These are phyloP conservation scores for Ustilago hordei DNA, from an alignment of 1,284 basidiomycete genomes.

Conservation along the genomic window DNA sequence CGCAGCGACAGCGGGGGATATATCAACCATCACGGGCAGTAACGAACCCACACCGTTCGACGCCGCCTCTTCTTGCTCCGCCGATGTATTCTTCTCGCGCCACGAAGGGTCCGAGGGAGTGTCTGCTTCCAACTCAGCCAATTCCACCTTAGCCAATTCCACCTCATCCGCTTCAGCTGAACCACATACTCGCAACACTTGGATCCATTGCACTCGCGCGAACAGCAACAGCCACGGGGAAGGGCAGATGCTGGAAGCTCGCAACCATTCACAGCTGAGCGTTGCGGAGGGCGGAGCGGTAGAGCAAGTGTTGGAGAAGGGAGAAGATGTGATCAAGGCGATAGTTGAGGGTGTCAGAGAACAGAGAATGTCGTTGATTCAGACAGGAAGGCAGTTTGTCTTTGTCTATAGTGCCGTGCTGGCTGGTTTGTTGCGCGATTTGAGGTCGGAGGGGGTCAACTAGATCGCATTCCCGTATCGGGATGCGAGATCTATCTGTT, in stretches of 20 bases:
- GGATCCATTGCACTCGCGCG: constrained; percentile 15
- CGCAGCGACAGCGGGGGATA: constrained; percentile 16
- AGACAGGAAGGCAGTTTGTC: constrained; percentile 66
- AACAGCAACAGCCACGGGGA: not conserved
- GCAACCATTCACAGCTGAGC: constrained; percentile 8
- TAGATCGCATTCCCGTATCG: not conserved
- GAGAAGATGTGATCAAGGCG: constrained; percentile 43
- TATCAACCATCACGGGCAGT: constrained; percentile 38
- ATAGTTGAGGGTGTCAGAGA: constrained; percentile 57
- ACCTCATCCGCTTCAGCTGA: constrained; percentile 1
- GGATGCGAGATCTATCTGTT: too few relatives aligned
- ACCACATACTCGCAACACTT: constrained; percentile 18
- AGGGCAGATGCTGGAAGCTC: not conserved
- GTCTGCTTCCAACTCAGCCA: constrained; percentile 33
- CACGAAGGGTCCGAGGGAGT: constrained; percentile 8
- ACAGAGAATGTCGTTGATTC: constrained; percentile 67
- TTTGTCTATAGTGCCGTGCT: constrained; percentile 65
- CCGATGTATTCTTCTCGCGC: constrained; percentile 5
- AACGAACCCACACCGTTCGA: constrained; percentile 51
- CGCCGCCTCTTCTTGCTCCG: constrained; percentile 9
- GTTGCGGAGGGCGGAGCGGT: not conserved
- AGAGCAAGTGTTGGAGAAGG: constrained; percentile 29
- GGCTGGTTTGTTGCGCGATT: constrained; percentile 55
- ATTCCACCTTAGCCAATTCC: constrained; percentile 1
- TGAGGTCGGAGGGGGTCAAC: constrained; percentile 21